Base-by-base conservation (phyloP, 2,329 filamentous ascomycete genomes). In the Fusarium avenaceum region DNA sequence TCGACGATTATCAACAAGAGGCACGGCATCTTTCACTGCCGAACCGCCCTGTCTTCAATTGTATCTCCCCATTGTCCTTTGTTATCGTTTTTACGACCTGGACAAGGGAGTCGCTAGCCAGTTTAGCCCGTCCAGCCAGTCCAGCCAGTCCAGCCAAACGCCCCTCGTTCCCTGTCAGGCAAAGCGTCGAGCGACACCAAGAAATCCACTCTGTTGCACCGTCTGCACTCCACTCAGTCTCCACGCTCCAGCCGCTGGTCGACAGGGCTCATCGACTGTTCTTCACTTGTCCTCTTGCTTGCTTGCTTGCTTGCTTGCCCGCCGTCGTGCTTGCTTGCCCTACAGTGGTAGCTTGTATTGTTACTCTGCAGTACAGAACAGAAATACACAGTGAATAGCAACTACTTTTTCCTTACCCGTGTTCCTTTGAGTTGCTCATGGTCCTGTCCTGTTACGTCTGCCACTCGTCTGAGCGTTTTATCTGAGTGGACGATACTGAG, bases 171-270 rank as follows among this genome's bases (percentile, higher is more conserved):
- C 65, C 47, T 51, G 63, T 73, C 60, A 60, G 71, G 71, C 38
- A 72, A 72, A 73, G 71, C 66, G 69, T 66, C 58, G 52, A 62
- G 44, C 59, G 52, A 66, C 63, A 69, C 69, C 61, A 58, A 49
- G 43, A 67, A 55, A 50, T 44, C 61, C 57, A 71, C 58, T 59
- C 22, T 46, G 61, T 52, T 39, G 57, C 62, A 66, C 62, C 65
- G 56, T 59, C 62, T 42, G 43, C 55, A 61, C 58, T 69, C 69
- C 68, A 71, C 65, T 42, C 57, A 22, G 48, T 54, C 59, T 67
- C 69, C 68, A 71, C 65, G 69, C 57, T 65, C 68, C 68, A 69
- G 63, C 59, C 69, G 63, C 67, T 57, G 54, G 58, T 56, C 54
- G 55, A 55, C 57, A 58, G 40, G 63, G 57, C 47, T 60, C 43